A percentile compares a stretch with the other conserved stretches of the same genome.
These are phyloP conservation scores for Heterobasidion annosum DNA, from an alignment of 1,284 basidiomycete genomes.

Conservation along the genomic window DNA sequence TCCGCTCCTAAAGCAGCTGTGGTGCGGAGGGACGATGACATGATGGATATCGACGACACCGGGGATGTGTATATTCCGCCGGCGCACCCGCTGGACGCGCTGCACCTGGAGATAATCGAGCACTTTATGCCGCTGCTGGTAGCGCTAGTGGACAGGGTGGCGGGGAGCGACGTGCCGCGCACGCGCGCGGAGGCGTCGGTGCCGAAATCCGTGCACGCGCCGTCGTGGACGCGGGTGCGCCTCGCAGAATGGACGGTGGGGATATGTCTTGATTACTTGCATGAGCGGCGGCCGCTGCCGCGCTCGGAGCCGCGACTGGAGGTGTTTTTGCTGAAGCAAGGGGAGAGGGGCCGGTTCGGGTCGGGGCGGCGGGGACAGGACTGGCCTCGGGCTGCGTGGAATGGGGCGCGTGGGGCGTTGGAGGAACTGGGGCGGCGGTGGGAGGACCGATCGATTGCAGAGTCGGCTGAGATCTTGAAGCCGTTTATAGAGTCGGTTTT, in stretches of 20 bases:
- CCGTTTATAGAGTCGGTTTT: conserved; percentile 43
- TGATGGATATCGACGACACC: conserved; percentile 42
- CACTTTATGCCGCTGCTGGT: conserved; percentile 55
- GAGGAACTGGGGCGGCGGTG: conserved; percentile 39
- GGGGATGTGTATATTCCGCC: conserved; percentile 20
- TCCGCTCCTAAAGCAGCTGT: not conserved
- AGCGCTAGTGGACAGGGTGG: conserved; percentile 46
- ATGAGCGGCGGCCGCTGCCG: conserved; percentile 19
- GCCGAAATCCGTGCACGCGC: conserved; percentile 45
- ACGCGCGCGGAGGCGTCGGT: conserved; percentile 17
- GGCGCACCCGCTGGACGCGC: conserved; percentile 50
- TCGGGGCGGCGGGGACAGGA: conserved; percentile 41
- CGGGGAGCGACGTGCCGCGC: conserved; percentile 30
- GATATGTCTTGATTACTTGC: conserved; percentile 51
- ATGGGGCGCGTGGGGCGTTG: conserved; percentile 37
- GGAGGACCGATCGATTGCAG: conserved; percentile 38
- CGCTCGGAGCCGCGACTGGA: conserved; percentile 5
- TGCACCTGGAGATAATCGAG: conserved; percentile 61
- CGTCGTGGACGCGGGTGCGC: conserved; percentile 31
- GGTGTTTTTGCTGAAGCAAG: conserved; percentile 9
- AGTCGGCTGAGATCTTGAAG: conserved; percentile 37
- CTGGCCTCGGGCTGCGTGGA: conserved; percentile 63
- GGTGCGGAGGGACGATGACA: conserved; percentile 10
- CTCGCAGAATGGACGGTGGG: conserved; percentile 41
- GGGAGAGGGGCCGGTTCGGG: conserved; percentile 4